phyloP scores from a whole-genome alignment of 2,329 filamentous ascomycete genomes.

The Claviceps sp. region DNA sequence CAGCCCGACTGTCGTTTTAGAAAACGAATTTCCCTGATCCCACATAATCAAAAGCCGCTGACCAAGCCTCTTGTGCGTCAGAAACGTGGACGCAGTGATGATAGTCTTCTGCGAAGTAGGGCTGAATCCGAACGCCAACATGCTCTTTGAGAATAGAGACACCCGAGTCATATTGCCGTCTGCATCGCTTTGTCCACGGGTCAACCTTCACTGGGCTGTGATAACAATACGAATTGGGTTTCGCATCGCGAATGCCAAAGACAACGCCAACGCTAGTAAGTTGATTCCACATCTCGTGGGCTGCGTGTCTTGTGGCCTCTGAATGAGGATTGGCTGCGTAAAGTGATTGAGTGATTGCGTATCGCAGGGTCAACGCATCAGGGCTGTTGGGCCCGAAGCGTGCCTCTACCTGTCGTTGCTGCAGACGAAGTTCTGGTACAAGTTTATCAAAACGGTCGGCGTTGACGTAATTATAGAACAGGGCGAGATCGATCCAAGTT shows the following conservation, averaged over 20 bases:
- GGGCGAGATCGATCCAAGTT: constrained; percentile 27
- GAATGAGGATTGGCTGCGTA: constrained; percentile 21
- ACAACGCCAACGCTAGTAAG: constrained; percentile 22
- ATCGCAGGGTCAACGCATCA: constrained; percentile 26
- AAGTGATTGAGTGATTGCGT: constrained; percentile 27
- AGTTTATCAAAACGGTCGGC: constrained; percentile 24
- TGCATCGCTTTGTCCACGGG: constrained; percentile 30
- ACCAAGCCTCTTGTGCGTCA: constrained; percentile 25
- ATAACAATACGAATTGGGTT: constrained; percentile 27
- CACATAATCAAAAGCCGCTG: constrained; percentile 20
- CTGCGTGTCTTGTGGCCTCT: constrained; percentile 21
- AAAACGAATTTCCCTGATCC: constrained; percentile 18
- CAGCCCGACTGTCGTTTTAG: constrained; percentile 11
- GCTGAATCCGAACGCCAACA: constrained; percentile 22
- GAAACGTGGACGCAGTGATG: constrained; percentile 25
- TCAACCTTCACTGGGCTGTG: constrained; percentile 30
- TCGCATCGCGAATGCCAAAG: constrained; percentile 22
- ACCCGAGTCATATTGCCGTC: constrained; percentile 25
- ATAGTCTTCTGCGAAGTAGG: constrained; percentile 32
- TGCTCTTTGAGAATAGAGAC: constrained; percentile 25
- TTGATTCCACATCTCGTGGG: constrained; percentile 24
- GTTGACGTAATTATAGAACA: constrained; percentile 25
- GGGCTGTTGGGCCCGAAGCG: constrained; percentile 18
- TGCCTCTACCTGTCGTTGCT: constrained; percentile 24
- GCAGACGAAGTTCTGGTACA: constrained; percentile 22